Base-by-base conservation (phyloP, 225 moss, liverwort and hornwort genomes). In the Takakia lepidozioides region DNA sequence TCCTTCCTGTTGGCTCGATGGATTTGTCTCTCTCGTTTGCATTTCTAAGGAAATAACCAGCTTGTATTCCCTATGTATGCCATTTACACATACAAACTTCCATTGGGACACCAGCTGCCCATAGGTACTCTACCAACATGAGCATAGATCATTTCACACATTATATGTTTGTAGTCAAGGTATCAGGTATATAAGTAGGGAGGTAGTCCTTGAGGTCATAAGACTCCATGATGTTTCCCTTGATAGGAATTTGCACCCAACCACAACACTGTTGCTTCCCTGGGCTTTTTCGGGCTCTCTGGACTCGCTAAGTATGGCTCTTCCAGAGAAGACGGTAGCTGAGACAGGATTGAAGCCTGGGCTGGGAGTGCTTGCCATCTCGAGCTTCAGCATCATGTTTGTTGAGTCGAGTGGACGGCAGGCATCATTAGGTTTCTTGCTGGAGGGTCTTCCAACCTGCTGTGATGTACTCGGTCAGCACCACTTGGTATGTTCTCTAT, bases 241-340 rank as follows among this genome's bases (percentile, higher is more conserved):
- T 50, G 17, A 50, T 64, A 82, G 82, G 69, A 82, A 82, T 61
- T 14, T 77, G 55, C 60, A 77, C 46, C 82, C 77, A 8, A 82
- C 63, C 27, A 82, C 82, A 48, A 63, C 72, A 37, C 30, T 77
- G 43, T 35, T 77, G 57, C 50, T 82, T 32, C 73, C 82, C n/a
- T 82, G 82, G 82, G 58, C 51, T 19, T 67, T 63, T 47, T 48
- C 15, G 30, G 69, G 50, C 27, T 61, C 41, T 25, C 49, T 57
- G 27, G 54, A 14, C 14, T 18, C 28, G n/a, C 32, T 53, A 1
- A 25, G 23, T 10, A 25, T 43, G 16, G 17, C 25, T 26, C 32
- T 21, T 2, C 16, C 48, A 13, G 43, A 40, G 32, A 34, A 69
- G 51, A 46, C 48, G 46, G 59, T 27, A 25, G 46, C 20, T 0